These are phyloP conservation scores for Aspergillus clavatus DNA, from an alignment of 2,329 filamentous ascomycete genomes.

Conservation along the genomic window DNA sequence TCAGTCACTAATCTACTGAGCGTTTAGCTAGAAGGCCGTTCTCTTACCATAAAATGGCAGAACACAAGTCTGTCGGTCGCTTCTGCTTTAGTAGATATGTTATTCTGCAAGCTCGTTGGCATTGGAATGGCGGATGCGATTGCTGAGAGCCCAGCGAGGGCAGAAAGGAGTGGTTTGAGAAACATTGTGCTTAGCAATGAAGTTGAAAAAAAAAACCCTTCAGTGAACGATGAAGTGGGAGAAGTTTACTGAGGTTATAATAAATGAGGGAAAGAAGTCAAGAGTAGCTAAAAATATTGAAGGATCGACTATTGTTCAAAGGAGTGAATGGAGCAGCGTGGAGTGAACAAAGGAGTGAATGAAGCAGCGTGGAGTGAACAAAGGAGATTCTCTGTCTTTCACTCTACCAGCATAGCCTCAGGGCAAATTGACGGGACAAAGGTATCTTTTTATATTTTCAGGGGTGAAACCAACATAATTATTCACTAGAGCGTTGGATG, in stretches of 20 bases:
- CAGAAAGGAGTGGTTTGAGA: slow-evolving; percentile 12
- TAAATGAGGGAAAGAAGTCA: neutral
- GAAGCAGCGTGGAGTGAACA: no score
- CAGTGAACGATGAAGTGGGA: neutral
- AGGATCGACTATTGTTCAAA: neutral
- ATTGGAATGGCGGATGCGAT: slow-evolving; percentile 15
- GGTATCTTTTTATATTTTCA: neutral
- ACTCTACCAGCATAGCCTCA: neutral
- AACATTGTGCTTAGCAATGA: slow-evolving; percentile 8
- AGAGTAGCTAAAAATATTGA: neutral
- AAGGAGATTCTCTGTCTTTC: no score
- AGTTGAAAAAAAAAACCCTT: no score
- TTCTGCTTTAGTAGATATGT: slow-evolving; percentile 2
- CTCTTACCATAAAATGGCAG: slow-evolving; percentile 42
- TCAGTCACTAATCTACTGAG: neutral
- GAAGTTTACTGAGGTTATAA: neutral
- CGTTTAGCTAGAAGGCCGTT: no score
- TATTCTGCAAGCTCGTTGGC: neutral
- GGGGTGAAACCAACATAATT: neutral
- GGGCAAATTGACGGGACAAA: neutral
- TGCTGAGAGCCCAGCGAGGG: slow-evolving; percentile 15
- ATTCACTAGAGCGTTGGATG: neutral
- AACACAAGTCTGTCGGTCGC: slow-evolving; percentile 34
- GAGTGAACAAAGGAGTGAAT: no score
- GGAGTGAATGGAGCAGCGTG: neutral